Base-by-base conservation (phyloP, 768 basidiomycete genomes). In the Cyathus striatus region DNA sequence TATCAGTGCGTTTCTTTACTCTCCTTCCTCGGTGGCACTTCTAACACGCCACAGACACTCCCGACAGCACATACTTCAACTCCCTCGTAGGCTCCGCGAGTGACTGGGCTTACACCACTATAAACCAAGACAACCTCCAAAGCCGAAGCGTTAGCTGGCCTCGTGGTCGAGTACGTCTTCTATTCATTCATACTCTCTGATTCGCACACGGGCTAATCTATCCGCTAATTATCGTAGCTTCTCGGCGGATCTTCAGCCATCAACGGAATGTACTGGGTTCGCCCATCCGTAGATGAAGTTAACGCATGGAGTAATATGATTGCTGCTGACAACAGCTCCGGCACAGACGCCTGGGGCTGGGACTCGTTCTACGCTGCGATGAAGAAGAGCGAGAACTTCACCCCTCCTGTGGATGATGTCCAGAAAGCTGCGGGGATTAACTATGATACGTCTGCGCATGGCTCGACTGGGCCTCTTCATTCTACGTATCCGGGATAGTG, bases 211-310 rank as follows among this genome's bases (percentile, higher is more conserved):
- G 20, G 21, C 22, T 6, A 23, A 17, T 41, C 17, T 22, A 32
- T 13, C 27, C 14, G 23, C 42, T 13, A 24, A 18, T 22, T 23
- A 21, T 32, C 12, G 14, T 36, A 83, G 66, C 67, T 81, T 33
- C 67, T 88, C 18, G 84, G 85, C 41, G 84, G 85, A 5, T 81
- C 77, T 0, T 71, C 79, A 23, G 81, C 83, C 6, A 68, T 85
- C 41, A 88, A 88, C 58, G 83, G 80, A 38, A 70, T 86, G 69
- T 85, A 81, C 63, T 64, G 75, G 49, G 70, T 81, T 38, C 72
- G 78, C 7, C 79, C 80, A 5, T 68, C 73, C 20, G 50, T 66
- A 44, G 48, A 64, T 43, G 78, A 80, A 51, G 58, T 79, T 49
- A 66, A 78, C 46, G 62, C 72, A 3, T 78, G 73, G 73, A 57